Conservation (phyloP, 176 grass and related monocot species). For the Oryza australiensis region DNA sequence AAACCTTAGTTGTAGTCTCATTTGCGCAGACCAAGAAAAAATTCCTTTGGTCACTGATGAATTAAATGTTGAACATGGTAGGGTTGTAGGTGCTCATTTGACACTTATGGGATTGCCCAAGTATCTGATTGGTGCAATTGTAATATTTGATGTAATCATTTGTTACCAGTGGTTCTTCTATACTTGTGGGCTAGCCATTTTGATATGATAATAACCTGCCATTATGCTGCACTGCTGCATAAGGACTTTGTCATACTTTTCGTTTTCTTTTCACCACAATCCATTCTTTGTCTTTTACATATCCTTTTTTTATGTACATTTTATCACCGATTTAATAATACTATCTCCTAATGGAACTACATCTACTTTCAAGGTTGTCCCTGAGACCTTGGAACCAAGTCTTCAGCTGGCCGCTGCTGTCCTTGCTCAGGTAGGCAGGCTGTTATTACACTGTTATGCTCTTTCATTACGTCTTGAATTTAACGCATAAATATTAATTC, state of each 20-base stretch:
- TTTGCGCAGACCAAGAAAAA: background rate
- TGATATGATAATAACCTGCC: background rate
- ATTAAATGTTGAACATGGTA: background rate
- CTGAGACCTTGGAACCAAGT: constrained; percentile 99
- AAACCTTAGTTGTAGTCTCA: background rate
- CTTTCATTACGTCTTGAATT: constrained; percentile 14
- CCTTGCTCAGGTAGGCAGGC: constrained; percentile 77
- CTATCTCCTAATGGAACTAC: background rate
- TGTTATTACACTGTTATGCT: background rate
- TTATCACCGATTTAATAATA: background rate
- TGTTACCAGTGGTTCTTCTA: constrained; percentile 1
- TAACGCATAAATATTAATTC: constrained; percentile 13
- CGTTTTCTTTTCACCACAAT: background rate
- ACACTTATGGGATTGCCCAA: background rate
- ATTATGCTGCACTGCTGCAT: background rate
- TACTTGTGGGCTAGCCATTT: background rate
- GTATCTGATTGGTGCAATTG: background rate
- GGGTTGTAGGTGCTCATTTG: background rate
- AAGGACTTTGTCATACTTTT: background rate
- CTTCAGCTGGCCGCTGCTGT: constrained; percentile 96
- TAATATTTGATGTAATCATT: background rate
- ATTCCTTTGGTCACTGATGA: background rate
- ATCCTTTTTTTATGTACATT: constrained; percentile 21
- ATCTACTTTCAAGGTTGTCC: constrained; percentile 77
- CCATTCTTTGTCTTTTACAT: constrained; percentile 14